Percentiles rank a stretch among this genome's conserved stretches.
Evolutionary conservation across 805 yeast species (phyloP).

Genomic region (Grigorovia yakushimaensis): DNA sequence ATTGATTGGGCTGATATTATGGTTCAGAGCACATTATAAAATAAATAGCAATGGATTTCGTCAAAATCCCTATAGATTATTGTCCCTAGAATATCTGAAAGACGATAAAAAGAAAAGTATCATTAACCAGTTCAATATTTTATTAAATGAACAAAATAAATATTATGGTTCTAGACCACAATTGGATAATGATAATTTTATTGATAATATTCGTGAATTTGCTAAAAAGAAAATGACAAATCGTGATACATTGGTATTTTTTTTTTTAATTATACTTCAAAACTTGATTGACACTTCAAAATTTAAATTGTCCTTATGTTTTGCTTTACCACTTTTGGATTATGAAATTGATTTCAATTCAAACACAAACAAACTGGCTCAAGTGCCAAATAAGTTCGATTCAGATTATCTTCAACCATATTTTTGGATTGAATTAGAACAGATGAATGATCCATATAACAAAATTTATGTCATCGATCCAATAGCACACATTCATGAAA

Average conservation of each 20-base stretch:
- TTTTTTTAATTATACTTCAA: slow-evolving; percentile 16
- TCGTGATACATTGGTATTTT: slow-evolving; percentile 16
- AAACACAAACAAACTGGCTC: not conserved
- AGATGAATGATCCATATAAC: not conserved
- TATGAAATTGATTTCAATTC: slow-evolving; percentile 2
- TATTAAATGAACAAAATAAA: slow-evolving; percentile 8
- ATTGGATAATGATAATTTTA: not conserved
- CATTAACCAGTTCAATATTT: not conserved
- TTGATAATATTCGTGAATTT: slow-evolving; percentile 11
- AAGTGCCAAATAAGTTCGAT: slow-evolving; percentile 18
- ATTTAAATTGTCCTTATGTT: slow-evolving; percentile 7
- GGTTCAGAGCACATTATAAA: slow-evolving; percentile 21
- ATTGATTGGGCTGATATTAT: slow-evolving; percentile 16
- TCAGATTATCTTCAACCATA: slow-evolving; percentile 19
- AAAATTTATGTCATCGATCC: slow-evolving; percentile 19
- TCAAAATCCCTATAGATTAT: slow-evolving; percentile 13
- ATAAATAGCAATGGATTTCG: slow-evolving; percentile 22
- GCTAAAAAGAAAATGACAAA: slow-evolving; percentile 16
- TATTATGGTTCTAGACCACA: slow-evolving; percentile 17
- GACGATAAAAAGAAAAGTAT: slow-evolving; percentile 1
- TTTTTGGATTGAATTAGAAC: slow-evolving; percentile 20
- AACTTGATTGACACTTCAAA: slow-evolving; percentile 7
- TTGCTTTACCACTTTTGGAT: slow-evolving; percentile 18
- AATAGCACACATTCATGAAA: slow-evolving; percentile 11
- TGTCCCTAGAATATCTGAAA: not conserved